phyloP scores from a whole-genome alignment of 2,329 filamentous ascomycete species.

The Sclerotinia minor region DNA sequence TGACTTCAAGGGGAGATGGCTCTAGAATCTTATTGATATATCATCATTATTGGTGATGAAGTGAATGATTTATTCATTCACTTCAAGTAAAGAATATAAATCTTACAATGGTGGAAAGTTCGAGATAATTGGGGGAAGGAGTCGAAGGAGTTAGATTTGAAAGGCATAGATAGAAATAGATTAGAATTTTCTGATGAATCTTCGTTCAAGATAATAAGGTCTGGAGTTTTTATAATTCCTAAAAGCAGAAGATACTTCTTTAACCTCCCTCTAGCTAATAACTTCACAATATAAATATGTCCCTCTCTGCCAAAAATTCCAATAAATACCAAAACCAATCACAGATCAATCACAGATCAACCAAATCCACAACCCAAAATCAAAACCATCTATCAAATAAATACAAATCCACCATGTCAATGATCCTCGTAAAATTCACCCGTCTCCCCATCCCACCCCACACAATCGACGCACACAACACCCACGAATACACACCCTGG shows the following conservation, averaged over 20 bases:
- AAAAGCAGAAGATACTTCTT: background rate
- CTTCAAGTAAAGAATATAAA: no score
- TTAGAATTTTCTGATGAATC: no score
- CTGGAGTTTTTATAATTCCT: no score
- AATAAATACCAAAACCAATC: no score
- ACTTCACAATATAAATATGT: background rate
- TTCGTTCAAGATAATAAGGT: no score
- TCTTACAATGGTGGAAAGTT: background rate
- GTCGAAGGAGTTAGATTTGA: background rate
- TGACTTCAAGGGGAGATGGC: background rate
- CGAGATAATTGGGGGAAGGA: background rate
- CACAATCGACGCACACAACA: background rate
- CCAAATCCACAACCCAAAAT: background rate
- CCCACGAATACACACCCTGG: background rate
- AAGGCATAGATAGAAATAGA: background rate
- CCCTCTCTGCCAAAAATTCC: no score
- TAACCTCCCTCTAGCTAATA: background rate
- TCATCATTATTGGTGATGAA: background rate
- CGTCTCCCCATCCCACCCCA: background rate
- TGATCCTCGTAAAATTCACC: background rate
- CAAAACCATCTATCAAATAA: background rate
- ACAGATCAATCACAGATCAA: background rate
- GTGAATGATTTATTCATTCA: no score
- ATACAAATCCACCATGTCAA: constrained; percentile 5
- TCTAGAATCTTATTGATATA: background rate